A percentile compares a stretch with the other conserved stretches of the same genome.
Evolutionary conservation across 129 eudicot genomes (phyloP).

Genomic region (Helianthus tuberosus): DNA sequence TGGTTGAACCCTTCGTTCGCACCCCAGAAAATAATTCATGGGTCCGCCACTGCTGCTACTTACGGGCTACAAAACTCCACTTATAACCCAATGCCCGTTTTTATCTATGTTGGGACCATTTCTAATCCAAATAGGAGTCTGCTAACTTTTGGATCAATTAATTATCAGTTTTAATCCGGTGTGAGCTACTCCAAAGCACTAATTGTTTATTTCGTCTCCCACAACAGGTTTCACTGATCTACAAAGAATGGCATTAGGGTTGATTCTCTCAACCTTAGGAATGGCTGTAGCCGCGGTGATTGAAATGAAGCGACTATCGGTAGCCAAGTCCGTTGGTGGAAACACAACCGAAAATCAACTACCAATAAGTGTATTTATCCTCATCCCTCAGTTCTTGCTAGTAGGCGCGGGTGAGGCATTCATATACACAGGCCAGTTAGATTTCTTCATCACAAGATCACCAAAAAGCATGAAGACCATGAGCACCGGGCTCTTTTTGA

Average conservation of each 20-base stretch:
- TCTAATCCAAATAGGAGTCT: no score
- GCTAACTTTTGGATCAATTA: no score
- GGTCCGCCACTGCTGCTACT: no score
- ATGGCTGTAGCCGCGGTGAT: conserved; percentile 78
- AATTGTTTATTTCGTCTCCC: neutral
- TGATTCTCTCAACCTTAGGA: conserved; percentile 67
- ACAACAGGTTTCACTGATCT: conserved; percentile 61
- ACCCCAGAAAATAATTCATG: no score
- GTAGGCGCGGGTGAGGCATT: conserved; percentile 91
- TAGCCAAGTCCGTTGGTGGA: conserved; percentile 42
- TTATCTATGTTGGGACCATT: no score
- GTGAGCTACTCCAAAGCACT: no score
- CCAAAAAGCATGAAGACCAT: conserved; percentile 97
- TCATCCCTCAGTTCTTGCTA: conserved; percentile 84
- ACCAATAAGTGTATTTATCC: conserved; percentile 61
- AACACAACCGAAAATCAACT: conserved; percentile 17
- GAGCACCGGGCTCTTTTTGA: conserved; percentile 94
- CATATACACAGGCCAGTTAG: conserved; percentile 91
- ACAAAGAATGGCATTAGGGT: conserved; percentile 81
- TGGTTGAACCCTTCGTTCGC: no score
- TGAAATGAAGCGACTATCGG: conserved; percentile 67
- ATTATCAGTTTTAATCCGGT: no score
- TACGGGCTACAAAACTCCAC: no score
- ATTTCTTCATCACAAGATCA: conserved; percentile 90
- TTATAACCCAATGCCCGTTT: no score